Conservation (phyloP, 2,329 filamentous ascomycete species). For the Curvularia verruculosa region DNA sequence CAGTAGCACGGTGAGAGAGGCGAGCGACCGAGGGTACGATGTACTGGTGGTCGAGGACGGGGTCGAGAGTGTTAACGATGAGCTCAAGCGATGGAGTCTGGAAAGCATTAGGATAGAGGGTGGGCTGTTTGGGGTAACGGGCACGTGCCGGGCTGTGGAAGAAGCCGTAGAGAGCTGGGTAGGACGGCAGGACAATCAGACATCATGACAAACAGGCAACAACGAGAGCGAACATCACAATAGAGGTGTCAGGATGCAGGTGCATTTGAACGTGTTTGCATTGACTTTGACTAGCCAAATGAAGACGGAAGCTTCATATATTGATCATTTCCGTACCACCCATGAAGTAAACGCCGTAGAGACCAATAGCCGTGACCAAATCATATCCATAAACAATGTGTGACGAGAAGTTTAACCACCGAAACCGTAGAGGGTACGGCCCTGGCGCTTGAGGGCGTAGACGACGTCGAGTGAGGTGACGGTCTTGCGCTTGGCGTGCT, state of each 20-base stretch:
- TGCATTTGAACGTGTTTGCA: slow-evolving; percentile 26
- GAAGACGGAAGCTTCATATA: slow-evolving; percentile 29
- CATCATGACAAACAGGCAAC: background rate
- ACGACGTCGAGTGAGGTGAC: slow-evolving; percentile 72
- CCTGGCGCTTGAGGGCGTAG: slow-evolving; percentile 69
- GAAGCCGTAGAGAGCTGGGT: slow-evolving; percentile 35
- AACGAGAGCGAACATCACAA: background rate
- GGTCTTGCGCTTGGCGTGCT: slow-evolving; percentile 82
- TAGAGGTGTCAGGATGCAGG: background rate
- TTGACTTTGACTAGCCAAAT: slow-evolving; percentile 36
- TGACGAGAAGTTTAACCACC: slow-evolving; percentile 69
- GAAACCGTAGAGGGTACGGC: slow-evolving; percentile 82
- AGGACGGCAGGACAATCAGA: background rate
- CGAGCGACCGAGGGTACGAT: slow-evolving; percentile 62
- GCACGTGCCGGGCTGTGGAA: slow-evolving; percentile 26
- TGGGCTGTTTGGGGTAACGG: slow-evolving; percentile 39
- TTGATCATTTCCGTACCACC: slow-evolving; percentile 35
- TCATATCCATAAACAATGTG: slow-evolving; percentile 36
- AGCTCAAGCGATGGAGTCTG: slow-evolving; percentile 39
- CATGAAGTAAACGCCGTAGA: slow-evolving; percentile 41
- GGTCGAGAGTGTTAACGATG: slow-evolving; percentile 40
- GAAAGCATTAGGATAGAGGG: slow-evolving; percentile 36
- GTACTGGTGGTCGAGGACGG: slow-evolving; percentile 60
- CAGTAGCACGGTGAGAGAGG: slow-evolving; percentile 62
- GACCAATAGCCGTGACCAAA: slow-evolving; percentile 38